These are phyloP conservation scores for Dactylellina drechsleri DNA, from an alignment of 2,329 filamentous ascomycete genomes.

Conservation along the genomic window DNA sequence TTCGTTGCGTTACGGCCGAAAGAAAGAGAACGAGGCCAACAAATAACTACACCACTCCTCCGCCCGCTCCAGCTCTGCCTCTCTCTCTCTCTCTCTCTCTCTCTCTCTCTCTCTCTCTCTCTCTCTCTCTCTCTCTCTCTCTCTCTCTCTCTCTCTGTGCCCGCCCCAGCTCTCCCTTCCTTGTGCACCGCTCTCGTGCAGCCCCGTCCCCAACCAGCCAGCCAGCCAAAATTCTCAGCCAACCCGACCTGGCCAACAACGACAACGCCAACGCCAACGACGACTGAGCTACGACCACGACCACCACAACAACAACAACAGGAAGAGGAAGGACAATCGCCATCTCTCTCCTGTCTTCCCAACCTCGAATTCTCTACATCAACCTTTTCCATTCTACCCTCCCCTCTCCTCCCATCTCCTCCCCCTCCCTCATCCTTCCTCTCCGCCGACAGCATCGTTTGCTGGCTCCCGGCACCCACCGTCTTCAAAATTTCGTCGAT, in stretches of 20 bases:
- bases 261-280: not conserved
- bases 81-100: too few species aligned
- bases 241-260: not conserved
- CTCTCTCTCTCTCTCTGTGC: too few species aligned
- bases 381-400: not conserved
- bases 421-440: not conserved
- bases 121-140: too few species aligned
- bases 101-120: too few species aligned
- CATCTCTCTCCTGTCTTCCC: slow-evolving; percentile 4
- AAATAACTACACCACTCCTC: too few species aligned
- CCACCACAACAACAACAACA: not conserved
- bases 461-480: slow-evolving; percentile 41
- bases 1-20: too few species aligned
- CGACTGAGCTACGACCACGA: not conserved
- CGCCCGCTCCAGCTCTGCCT: too few species aligned
- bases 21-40: too few species aligned
- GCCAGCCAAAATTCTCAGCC: not conserved
- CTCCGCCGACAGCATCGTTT: slow-evolving; percentile 11
- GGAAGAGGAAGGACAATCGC: not conserved
- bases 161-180: too few species aligned
- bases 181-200: too few species aligned
- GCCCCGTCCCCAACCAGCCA: too few species aligned
- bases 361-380: slow-evolving; percentile 9
- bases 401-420: not conserved
- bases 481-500: slow-evolving; percentile 54